These are phyloP conservation scores for Heterobasidion parviporum DNA, from an alignment of 1,284 basidiomycete genomes.

Conservation along the genomic window DNA sequence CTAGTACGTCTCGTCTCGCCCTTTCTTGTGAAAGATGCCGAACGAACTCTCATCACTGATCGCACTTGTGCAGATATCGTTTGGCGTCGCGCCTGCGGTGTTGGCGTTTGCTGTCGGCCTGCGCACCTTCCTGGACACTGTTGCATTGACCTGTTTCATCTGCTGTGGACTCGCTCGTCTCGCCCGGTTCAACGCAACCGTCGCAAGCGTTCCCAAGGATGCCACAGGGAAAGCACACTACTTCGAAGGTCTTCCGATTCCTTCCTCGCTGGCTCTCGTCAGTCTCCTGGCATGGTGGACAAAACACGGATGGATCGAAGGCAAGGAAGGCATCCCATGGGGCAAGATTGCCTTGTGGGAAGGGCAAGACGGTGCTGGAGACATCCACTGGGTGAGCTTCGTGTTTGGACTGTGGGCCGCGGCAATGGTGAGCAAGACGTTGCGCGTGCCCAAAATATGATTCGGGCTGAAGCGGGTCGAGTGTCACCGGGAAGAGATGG, in stretches of 20 bases:
- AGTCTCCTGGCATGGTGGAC: constrained; percentile 78
- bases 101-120: constrained; percentile 90
- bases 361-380: constrained; percentile 60
- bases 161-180: constrained; percentile 95
- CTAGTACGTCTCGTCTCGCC: constrained; percentile 46
- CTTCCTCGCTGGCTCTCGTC: constrained; percentile 82
- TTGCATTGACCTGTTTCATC: constrained; percentile 85
- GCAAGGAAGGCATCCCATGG: constrained; percentile 66
- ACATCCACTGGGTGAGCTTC: constrained; percentile 70
- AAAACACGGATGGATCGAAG: constrained; percentile 76
- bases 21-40: constrained; percentile 7
- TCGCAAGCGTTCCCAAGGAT: constrained; percentile 91
- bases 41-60: not conserved
- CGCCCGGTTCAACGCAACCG: constrained; percentile 97
- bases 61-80: constrained; percentile 65
- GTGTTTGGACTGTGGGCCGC: constrained; percentile 81
- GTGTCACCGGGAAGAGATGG: too few species aligned
- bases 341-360: constrained; percentile 73
- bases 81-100: constrained; percentile 93
- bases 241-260: constrained; percentile 98
- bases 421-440: constrained; percentile 93
- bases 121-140: constrained; percentile 82
- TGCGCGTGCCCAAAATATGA: constrained; percentile 74
- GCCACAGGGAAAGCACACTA: constrained; percentile 82
- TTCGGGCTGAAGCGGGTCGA: not conserved